Base-by-base conservation (phyloP, 805 yeast species). In the Candida nemodendra region DNA sequence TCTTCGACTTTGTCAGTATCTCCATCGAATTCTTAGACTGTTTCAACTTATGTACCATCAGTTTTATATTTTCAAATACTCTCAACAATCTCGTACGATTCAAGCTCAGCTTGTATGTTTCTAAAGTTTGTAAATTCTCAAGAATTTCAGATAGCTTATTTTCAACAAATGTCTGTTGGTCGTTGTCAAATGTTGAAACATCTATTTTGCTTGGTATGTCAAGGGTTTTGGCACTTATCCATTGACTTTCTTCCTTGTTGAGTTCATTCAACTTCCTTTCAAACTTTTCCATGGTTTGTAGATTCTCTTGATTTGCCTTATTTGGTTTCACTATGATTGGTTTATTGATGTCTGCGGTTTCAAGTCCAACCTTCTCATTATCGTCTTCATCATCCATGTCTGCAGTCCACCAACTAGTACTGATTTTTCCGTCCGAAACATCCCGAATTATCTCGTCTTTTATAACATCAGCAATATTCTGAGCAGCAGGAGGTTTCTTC, bases 341-440 rank as follows among this genome's bases (percentile, higher is more conserved):
- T 9, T 27, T 42, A 25, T 56, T 36, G 61, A 59, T 31, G 51
- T 58, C 36, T 55, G 60, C 15, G 4, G 51, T 52, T 16, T 47
- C 37, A 21, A 9, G 21, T 8, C 25, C 22, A 9, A 28, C 36
- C 7, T 23, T 32, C 9, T 26, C 56, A 9, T 42, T 45, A 4
- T 44, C 48, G 6, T 51, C 54, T 4, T 48, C 59, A 1, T 48
- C 57, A 3, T 52, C 52, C 4, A 55, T 60, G 12, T 51, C 48
- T 11, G 70, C 57, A 35, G 66, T 68, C 72, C 82, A 81, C 95
- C 93, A 85, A 52, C 83, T 78, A 3, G 84, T 76, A 34, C 75
- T 65, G 12, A 84, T 68, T 39, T 69, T 66, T 6, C 86, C 87
- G 26, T 77, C 73, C 13, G 69, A 65, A 38, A 85, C 58, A 48